These are phyloP conservation scores for Beauveria asiatica DNA, from an alignment of 2,329 filamentous ascomycete genomes.

Conservation along the genomic window DNA sequence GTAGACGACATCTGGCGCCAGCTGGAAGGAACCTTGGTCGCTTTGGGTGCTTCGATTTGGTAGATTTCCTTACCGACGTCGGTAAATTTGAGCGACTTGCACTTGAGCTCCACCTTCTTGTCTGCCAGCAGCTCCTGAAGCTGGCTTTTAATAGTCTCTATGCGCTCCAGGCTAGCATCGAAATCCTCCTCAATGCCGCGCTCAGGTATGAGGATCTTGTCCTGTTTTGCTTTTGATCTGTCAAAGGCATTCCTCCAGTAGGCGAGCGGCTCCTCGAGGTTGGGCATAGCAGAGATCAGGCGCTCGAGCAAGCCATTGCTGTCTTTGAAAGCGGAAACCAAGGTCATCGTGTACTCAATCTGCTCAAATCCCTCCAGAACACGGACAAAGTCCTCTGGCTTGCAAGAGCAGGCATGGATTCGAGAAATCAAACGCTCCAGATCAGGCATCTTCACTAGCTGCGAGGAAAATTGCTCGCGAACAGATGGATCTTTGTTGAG, in stretches of 20 bases:
- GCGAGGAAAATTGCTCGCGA: constrained; percentile 79
- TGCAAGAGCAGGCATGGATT: constrained; percentile 86
- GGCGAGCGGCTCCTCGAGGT: constrained; percentile 62
- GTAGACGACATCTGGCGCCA: constrained; percentile 98
- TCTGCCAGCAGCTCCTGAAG: constrained; percentile 63
- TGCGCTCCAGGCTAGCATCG: constrained; percentile 69
- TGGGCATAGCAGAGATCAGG: constrained; percentile 76
- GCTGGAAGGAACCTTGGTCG: constrained; percentile 71
- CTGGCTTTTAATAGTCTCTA: constrained; percentile 66
- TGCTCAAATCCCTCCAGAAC: constrained; percentile 96
- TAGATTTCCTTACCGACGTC: constrained; percentile 97
- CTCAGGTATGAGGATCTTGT: constrained; percentile 77
- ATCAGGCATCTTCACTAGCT: constrained; percentile 86
- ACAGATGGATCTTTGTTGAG: constrained; percentile 75
- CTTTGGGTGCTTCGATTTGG: constrained; percentile 84
- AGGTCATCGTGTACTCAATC: constrained; percentile 85
- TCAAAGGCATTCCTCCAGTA: constrained; percentile 94
- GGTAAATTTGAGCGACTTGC: constrained; percentile 62
- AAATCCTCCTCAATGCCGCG: constrained; percentile 86
- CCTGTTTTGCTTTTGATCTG: constrained; percentile 65
- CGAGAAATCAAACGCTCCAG: constrained; percentile 89
- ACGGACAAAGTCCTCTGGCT: constrained; percentile 82
- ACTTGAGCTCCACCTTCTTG: constrained; percentile 66
- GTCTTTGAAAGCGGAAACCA: constrained; percentile 65
- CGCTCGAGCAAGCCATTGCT: constrained; percentile 78